Conservation (phyloP, 139 green algal species). For the Coelastrella sp. region DNA sequence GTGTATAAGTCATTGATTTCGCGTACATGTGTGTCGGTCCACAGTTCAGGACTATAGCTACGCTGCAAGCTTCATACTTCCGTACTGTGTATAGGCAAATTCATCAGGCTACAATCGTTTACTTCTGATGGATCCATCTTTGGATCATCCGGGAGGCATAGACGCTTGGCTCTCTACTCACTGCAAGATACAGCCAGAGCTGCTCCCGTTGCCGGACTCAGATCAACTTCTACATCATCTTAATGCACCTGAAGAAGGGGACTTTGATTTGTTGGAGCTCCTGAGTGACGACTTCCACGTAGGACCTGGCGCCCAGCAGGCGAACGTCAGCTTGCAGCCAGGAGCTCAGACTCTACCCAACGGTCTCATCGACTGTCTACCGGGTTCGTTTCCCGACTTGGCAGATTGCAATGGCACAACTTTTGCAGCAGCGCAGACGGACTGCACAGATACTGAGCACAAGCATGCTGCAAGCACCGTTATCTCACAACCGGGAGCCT, state of each 20-base stretch:
- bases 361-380: neutral
- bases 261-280: constrained; percentile 4
- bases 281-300: neutral
- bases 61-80: neutral
- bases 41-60: too few relatives aligned
- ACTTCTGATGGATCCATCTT: neutral
- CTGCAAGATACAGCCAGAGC: neutral
- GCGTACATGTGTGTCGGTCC: too few relatives aligned
- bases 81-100: too few relatives aligned
- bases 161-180: neutral
- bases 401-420: neutral
- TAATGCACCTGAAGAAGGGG: neutral
- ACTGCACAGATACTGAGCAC: too few relatives aligned
- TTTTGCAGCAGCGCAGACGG: too few relatives aligned
- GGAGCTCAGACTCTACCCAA: neutral
- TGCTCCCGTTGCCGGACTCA: neutral
- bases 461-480: too few relatives aligned
- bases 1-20: too few relatives aligned
- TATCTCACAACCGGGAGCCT: too few relatives aligned
- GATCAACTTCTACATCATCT: neutral
- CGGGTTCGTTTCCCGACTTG: neutral
- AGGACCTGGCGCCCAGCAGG: neutral
- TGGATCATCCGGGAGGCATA: constrained; percentile 6
- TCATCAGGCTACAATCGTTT: too few relatives aligned
- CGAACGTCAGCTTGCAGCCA: neutral